Evolutionary conservation across 306 rosid genomes (phyloP).

Genomic region (Ormosia semicastrata): DNA sequence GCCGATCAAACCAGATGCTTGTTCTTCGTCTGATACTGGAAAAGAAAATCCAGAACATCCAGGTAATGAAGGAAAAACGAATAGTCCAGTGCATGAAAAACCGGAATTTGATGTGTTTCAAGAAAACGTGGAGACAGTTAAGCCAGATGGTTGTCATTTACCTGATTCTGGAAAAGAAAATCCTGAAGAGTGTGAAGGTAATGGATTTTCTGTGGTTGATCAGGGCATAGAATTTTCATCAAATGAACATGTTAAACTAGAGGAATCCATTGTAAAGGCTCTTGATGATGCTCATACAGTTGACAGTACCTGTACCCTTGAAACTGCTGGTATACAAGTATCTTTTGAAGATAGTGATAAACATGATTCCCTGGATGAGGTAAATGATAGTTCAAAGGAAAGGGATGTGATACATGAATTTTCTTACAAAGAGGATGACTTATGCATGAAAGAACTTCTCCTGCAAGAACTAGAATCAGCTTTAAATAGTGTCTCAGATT

Average conservation of each 20-base stretch:
- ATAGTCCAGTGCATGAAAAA: constrained; percentile 29
- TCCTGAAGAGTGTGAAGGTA: constrained; percentile 40
- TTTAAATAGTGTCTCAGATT: constrained; percentile 48
- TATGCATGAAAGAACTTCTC: constrained; percentile 56
- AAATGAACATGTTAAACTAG: constrained; percentile 33
- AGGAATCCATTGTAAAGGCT: constrained; percentile 38
- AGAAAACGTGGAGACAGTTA: constrained; percentile 42
- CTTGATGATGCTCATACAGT: constrained; percentile 42
- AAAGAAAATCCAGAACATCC: constrained; percentile 30
- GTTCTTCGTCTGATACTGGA: constrained; percentile 27
- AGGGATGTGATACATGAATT: constrained; percentile 26
- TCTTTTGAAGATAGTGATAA: constrained; percentile 32
- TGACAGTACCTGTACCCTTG: constrained; percentile 18
- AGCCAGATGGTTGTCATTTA: constrained; percentile 22
- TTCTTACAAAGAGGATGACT: constrained; percentile 32
- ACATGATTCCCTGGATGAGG: constrained; percentile 34
- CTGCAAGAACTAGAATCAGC: constrained; percentile 82
- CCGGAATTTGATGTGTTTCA: constrained; percentile 37
- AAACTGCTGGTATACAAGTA: constrained; percentile 29
- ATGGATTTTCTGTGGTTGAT: constrained; percentile 52
- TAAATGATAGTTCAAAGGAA: constrained; percentile 33
- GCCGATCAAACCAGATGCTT: constrained; percentile 30
- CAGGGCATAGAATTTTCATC: constrained; percentile 53
- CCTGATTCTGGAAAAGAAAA: constrained; percentile 39
- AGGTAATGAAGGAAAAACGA: constrained; percentile 35